Evolutionary conservation across 2,329 filamentous ascomycete species (phyloP).

Genomic region (Pseudocercospora macadamiae): DNA sequence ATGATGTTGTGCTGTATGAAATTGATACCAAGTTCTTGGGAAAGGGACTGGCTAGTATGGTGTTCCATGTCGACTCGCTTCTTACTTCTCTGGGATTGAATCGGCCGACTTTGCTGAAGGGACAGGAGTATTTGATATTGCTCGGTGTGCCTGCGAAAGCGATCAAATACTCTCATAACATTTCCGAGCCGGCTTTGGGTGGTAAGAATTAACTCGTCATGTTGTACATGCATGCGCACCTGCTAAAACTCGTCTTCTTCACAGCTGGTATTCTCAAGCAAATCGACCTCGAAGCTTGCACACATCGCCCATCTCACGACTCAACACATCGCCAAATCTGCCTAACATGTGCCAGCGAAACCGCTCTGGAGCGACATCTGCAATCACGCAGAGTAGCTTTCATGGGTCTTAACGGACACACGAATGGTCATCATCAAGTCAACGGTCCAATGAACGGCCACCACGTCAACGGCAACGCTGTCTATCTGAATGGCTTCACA

Average conservation of each 20-base stretch:
- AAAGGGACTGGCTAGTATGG: constrained; percentile 2
- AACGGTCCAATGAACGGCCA: background rate
- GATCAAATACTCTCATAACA: constrained; percentile 6
- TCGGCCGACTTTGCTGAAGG: constrained; percentile 3
- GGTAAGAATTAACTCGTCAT: background rate
- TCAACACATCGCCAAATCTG: constrained; percentile 3
- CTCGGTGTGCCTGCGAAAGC: constrained; percentile 1
- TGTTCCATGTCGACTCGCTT: constrained; percentile 4
- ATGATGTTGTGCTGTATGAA: constrained; percentile 3
- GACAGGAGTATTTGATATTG: constrained; percentile 1
- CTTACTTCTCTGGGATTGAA: background rate
- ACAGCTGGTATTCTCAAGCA: background rate
- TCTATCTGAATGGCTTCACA: background rate
- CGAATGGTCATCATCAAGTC: background rate
- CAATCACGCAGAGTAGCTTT: background rate
- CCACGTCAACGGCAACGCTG: background rate
- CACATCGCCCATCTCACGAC: constrained; percentile 3
- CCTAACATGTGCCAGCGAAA: constrained; percentile 5
- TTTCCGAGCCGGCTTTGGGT: constrained; percentile 5
- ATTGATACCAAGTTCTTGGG: constrained; percentile 1
- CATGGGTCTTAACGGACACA: background rate
- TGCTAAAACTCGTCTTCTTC: background rate
- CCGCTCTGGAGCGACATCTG: constrained; percentile 2
- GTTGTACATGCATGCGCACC: background rate
- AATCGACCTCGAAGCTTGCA: constrained; percentile 5